Evolutionary conservation across 768 basidiomycete genomes (phyloP), one percentile per base, ranked within the genome.

Genomic region (Boletus edulis): DNA sequence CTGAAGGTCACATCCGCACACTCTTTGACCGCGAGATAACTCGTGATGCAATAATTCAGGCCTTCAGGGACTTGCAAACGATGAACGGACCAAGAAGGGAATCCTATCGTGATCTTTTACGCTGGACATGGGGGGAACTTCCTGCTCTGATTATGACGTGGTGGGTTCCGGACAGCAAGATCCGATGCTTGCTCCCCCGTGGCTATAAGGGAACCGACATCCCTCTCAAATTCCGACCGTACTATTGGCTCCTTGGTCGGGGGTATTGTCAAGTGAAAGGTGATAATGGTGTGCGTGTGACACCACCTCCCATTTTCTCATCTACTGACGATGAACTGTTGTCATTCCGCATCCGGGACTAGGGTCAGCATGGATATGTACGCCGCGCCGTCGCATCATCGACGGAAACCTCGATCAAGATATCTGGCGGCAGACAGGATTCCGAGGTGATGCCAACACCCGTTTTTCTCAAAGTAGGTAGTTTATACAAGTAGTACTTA

Each of bases 51-150:
- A 79, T 79, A 24, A 60, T 77, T 37, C 32, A 53, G 5, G 69
- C 58, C 4, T 58, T 66, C 42, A 12, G 20, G 27, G 20, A 39
- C 6, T 67, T 81, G 52, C 39, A 39, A 3, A 53, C 11, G 60
- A 78, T 7, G 37, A 3, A 79, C 79, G 2, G 37, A 57, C 63
- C 34, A 15, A 24, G 13, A 32, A 18, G 65, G 69, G 11, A 69
- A 72, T 49, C 68, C 74, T 5, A 75, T 79, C 29, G 41, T 78
- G 35, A 73, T 79, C 38, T 80, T 73, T 55, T 80, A 69, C 44
- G 72, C 78, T 18, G 79, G 78, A 14, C 79, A 80, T 49, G 79
- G 78, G 17, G 63, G 72, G 3, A 72, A 45, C 69, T 43, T 77
- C 77, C 59, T 44, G 0, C 72, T 71, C 20, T 1, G 46, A 27